Percentiles rank a stretch among this genome's conserved stretches.
Evolutionary conservation across 306 rosid genomes (phyloP).

Genomic region (Ziziphus jujuba): DNA sequence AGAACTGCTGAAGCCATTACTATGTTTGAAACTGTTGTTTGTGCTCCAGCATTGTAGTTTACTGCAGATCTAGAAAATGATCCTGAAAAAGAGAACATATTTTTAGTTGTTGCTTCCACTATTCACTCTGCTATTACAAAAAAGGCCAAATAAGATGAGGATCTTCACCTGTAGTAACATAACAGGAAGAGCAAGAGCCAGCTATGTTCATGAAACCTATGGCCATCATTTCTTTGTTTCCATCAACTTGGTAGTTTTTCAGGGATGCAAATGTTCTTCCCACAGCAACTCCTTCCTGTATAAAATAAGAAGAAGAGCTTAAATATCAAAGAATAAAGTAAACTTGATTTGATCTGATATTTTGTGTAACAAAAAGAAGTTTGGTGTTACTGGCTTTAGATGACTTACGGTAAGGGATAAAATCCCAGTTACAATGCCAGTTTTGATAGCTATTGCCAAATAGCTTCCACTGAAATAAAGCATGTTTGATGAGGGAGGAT

Average conservation of each 20-base stretch:
- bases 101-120: slow-evolving; percentile 4
- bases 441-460: slow-evolving; percentile 74
- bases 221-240: slow-evolving; percentile 99
- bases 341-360: neutral
- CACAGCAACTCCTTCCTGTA: slow-evolving; percentile 96
- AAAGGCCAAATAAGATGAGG: slow-evolving; percentile 21
- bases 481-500: slow-evolving; percentile 84
- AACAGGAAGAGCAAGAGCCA: slow-evolving; percentile 92
- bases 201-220: slow-evolving; percentile 95
- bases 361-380: neutral
- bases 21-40: slow-evolving; percentile 80
- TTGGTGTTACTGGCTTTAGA: neutral
- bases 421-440: slow-evolving; percentile 83
- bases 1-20: slow-evolving; percentile 92
- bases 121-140: neutral
- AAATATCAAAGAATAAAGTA: neutral
- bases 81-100: slow-evolving; percentile 44
- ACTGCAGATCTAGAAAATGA: slow-evolving; percentile 98
- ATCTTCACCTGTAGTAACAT: slow-evolving; percentile 74
- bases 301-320: neutral
- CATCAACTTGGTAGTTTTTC: slow-evolving; percentile 94
- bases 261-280: slow-evolving; percentile 96
- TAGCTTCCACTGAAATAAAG: slow-evolving; percentile 62
- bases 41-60: slow-evolving; percentile 89
- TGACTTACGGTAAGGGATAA: slow-evolving; percentile 85